Conservation (phyloP, 2,329 filamentous ascomycete genomes). For the Verticillium longisporum region DNA sequence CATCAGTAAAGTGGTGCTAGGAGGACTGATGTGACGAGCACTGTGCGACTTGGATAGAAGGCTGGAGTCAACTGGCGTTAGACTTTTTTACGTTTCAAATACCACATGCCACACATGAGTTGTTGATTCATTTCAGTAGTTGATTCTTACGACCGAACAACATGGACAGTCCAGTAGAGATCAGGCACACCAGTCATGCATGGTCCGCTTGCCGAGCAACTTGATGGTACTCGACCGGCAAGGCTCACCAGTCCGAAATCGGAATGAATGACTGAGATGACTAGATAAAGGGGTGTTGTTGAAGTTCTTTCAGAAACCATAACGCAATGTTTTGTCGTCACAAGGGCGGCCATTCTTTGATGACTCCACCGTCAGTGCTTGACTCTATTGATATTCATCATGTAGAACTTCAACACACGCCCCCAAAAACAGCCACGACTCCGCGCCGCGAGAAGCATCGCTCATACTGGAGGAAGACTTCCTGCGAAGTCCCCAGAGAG, state of each 20-base stretch:
- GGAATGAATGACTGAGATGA: background rate
- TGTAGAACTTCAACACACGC: constrained; percentile 15
- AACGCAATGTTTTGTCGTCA: constrained; percentile 30
- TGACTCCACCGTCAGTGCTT: constrained; percentile 72
- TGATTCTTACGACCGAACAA: too few species aligned
- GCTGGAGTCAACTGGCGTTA: too few species aligned
- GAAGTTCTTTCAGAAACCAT: constrained; percentile 39
- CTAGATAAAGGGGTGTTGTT: constrained; percentile 6
- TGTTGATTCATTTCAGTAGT: too few species aligned
- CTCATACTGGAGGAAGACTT: constrained; percentile 24
- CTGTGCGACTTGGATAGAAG: too few species aligned
- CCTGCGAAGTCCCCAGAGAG: constrained; percentile 31
- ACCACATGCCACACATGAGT: background rate
- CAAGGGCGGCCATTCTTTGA: constrained; percentile 13
- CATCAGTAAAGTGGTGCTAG: constrained; percentile 82
- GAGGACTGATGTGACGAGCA: constrained; percentile 61
- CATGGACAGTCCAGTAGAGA: too few species aligned
- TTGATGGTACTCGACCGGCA: too few species aligned
- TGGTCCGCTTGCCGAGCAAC: too few species aligned
- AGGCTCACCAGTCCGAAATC: too few species aligned
- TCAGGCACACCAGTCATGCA: too few species aligned
- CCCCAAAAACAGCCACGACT: background rate
- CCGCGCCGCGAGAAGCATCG: constrained; percentile 11
- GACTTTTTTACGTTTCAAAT: too few species aligned
- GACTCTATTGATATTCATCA: constrained; percentile 99